Conservation (phyloP, 768 basidiomycete species). For the Lentinula aciculospora region DNA sequence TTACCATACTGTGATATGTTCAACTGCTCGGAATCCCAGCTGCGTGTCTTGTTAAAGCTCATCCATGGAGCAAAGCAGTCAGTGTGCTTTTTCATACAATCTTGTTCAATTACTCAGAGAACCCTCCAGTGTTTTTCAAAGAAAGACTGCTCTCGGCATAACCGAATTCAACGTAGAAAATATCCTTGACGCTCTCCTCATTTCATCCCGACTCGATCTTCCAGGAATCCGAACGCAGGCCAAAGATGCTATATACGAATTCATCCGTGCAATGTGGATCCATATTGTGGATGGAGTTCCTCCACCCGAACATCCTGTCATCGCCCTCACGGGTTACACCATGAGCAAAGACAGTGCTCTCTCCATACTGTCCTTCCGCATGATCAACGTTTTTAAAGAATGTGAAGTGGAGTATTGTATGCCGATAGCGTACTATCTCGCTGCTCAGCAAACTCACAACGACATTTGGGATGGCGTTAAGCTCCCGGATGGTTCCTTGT, state of each 20-base stretch:
- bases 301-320: background rate
- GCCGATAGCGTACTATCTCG: slow-evolving; percentile 19
- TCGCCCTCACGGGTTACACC: background rate
- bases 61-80: slow-evolving; percentile 5
- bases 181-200: background rate
- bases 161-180: background rate
- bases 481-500: slow-evolving; percentile 8
- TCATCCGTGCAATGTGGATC: background rate
- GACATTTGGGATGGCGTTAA: slow-evolving; percentile 15
- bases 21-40: slow-evolving; percentile 9
- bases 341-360: background rate
- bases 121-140: background rate
- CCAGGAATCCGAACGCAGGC: background rate
- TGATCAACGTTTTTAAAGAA: slow-evolving; percentile 12
- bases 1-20: slow-evolving; percentile 12
- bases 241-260: background rate
- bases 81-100: background rate
- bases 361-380: slow-evolving; percentile 13
- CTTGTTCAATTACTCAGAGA: background rate
- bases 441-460: slow-evolving; percentile 15
- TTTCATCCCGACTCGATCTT: background rate
- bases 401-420: slow-evolving; percentile 12
- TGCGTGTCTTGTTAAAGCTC: slow-evolving; percentile 11
- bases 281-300: background rate
- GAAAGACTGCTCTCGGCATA: background rate